Percentiles rank a stretch among this genome's conserved stretches.
phyloP scores from a whole-genome alignment of 805 yeast genomes.

The Wickerhamomyces strasburgensis region DNA sequence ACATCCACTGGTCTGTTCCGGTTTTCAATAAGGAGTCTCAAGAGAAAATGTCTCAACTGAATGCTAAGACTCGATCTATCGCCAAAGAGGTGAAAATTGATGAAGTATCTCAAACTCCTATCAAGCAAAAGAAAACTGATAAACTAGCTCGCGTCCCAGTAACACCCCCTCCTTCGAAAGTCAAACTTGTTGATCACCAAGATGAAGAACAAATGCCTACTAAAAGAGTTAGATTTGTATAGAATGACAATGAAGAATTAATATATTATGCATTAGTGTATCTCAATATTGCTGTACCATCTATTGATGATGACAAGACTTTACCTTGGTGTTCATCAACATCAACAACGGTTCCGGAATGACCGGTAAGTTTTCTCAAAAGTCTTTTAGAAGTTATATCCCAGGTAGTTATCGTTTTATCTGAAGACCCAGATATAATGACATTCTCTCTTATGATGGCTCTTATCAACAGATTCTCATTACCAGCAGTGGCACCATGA shows the following conservation, averaged over 20 bases:
- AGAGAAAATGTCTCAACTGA: constrained; percentile 8
- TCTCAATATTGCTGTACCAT: constrained; percentile 50
- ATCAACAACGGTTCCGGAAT: constrained; percentile 56
- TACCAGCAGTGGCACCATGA: constrained; percentile 53
- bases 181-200: constrained; percentile 8
- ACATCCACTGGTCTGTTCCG: constrained; percentile 33
- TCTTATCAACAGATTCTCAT: constrained; percentile 48
- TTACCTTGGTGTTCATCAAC: constrained; percentile 44
- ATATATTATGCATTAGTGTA: constrained; percentile 12
- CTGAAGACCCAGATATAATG: constrained; percentile 59
- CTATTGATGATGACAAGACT: constrained; percentile 47
- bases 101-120: constrained; percentile 1
- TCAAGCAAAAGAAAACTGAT: background rate
- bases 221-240: constrained; percentile 12
- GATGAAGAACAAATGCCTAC: background rate
- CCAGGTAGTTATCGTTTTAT: constrained; percentile 56
- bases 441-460: constrained; percentile 38
- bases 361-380: constrained; percentile 50
- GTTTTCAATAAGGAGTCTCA: constrained; percentile 23
- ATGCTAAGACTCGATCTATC: constrained; percentile 1
- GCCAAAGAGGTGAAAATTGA: constrained; percentile 5
- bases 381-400: constrained; percentile 46
- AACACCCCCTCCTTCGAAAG: constrained; percentile 6
- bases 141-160: constrained; percentile 1
- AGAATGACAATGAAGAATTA: background rate